These are phyloP conservation scores for Gnomoniopsis sp. DNA, from an alignment of 2,329 filamentous ascomycete genomes.

Conservation along the genomic window DNA sequence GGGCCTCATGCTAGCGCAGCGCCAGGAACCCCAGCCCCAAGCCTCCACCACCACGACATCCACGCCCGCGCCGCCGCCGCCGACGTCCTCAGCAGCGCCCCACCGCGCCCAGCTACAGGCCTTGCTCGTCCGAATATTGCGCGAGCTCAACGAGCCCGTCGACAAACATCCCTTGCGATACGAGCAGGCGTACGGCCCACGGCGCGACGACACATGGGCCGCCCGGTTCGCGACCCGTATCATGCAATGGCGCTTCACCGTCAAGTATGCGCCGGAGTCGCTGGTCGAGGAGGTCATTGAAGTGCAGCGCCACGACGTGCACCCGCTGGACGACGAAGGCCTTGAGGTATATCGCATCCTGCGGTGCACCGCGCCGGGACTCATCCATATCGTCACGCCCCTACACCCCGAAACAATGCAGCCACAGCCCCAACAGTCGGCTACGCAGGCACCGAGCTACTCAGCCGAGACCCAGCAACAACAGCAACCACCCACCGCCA, in stretches of 20 bases:
- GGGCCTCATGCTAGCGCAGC: slow-evolving; percentile 14
- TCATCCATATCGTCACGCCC: slow-evolving; percentile 14
- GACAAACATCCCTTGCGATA: slow-evolving; percentile 9
- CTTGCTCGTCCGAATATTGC: slow-evolving; percentile 5
- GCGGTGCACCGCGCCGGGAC: slow-evolving; percentile 10
- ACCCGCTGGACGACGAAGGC: slow-evolving; percentile 15
- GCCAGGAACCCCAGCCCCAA: slow-evolving; percentile 1
- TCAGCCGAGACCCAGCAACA: neutral
- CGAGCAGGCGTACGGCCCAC: slow-evolving; percentile 10
- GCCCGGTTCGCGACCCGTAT: slow-evolving; percentile 15
- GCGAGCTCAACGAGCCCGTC: slow-evolving; percentile 13
- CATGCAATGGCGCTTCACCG: slow-evolving; percentile 16
- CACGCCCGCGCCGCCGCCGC: neutral
- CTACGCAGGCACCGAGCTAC: neutral
- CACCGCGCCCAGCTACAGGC: slow-evolving; percentile 5
- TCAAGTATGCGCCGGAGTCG: slow-evolving; percentile 6
- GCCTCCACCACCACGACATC: neutral
- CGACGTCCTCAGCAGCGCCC: neutral
- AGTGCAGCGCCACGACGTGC: slow-evolving; percentile 8
- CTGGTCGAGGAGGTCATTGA: slow-evolving; percentile 7
- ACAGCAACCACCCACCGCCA: slow-evolving; percentile 2
- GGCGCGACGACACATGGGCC: slow-evolving; percentile 15
- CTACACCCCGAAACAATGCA: slow-evolving; percentile 11
- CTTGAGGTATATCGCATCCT: slow-evolving; percentile 16
- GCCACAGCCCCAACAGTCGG: neutral